A percentile compares a stretch with the other conserved stretches of the same genome.
Conservation (phyloP, 306 rosid species). For the Casuarina equisetifolia region DNA sequence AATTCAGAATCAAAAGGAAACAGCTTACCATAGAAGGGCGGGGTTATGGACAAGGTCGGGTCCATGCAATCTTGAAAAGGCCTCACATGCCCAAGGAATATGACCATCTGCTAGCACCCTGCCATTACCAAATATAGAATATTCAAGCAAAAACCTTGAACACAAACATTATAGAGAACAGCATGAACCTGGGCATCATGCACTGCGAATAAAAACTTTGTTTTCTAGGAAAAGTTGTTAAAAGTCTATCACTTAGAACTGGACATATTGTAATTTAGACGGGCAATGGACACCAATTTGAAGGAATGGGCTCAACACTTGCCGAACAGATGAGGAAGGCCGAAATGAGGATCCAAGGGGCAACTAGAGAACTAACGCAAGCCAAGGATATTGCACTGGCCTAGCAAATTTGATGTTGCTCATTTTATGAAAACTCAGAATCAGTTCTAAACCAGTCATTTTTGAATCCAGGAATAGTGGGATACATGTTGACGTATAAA, state of each 20-base stretch:
- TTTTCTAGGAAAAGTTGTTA: too few species aligned
- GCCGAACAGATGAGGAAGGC: not conserved
- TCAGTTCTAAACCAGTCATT: not conserved
- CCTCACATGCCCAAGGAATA: slow-evolving; percentile 80
- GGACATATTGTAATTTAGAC: not conserved
- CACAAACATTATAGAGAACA: not conserved
- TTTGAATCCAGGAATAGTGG: not conserved
- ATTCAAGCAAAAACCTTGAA: slow-evolving; percentile 22
- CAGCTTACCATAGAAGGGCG: slow-evolving; percentile 51
- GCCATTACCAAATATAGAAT: slow-evolving; percentile 32
- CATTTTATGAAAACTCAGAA: not conserved
- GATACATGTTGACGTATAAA: not conserved
- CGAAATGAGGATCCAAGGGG: not conserved
- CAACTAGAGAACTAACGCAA: not conserved
- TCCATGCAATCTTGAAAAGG: slow-evolving; percentile 63
- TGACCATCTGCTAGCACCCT: slow-evolving; percentile 85
- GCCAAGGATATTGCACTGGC: not conserved
- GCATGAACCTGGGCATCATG: not conserved
- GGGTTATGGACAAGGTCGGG: slow-evolving; percentile 46
- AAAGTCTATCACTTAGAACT: too few species aligned
- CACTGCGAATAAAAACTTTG: too few species aligned
- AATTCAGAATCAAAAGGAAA: slow-evolving; percentile 3
- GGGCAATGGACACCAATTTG: not conserved
- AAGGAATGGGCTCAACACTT: not conserved
- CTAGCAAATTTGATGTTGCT: not conserved